Conservation (phyloP, 1,284 basidiomycete genomes). For the Sanghuangporus sanghuang region DNA sequence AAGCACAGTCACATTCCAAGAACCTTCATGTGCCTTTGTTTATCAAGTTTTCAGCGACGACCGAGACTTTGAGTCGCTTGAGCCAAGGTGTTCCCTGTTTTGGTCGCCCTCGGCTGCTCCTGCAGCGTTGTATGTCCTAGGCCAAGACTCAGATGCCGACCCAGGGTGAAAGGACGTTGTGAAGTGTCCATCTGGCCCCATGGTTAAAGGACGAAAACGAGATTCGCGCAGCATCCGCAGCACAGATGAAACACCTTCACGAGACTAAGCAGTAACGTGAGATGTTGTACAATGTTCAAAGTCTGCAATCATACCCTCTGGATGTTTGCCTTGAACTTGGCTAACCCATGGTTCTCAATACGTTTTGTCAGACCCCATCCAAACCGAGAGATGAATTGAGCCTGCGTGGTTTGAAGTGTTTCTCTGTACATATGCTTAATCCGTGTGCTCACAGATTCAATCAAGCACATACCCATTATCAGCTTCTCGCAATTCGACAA, state of each 20-base stretch:
- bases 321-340: slow-evolving; percentile 72
- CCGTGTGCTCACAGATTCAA: not conserved
- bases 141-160: not conserved
- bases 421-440: slow-evolving; percentile 30
- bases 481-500: slow-evolving; percentile 55
- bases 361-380: slow-evolving; percentile 79
- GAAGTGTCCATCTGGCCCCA: slow-evolving; percentile 13
- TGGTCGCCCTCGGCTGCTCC: not conserved
- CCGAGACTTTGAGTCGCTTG: not conserved
- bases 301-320: slow-evolving; percentile 50
- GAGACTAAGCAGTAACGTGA: slow-evolving; percentile 49
- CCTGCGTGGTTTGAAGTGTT: slow-evolving; percentile 76
- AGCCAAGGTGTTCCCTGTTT: not conserved
- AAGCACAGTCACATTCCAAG: not conserved
- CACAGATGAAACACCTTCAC: slow-evolving; percentile 74
- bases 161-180: not conserved
- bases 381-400: slow-evolving; percentile 68
- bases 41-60: slow-evolving; percentile 17
- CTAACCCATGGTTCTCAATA: slow-evolving; percentile 73
- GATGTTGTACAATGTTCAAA: slow-evolving; percentile 14
- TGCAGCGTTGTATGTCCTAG: not conserved
- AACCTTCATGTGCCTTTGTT: not conserved
- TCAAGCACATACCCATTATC: slow-evolving; percentile 51
- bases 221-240: slow-evolving; percentile 71
- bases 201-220: slow-evolving; percentile 55